Base-by-base conservation (phyloP, 2,329 filamentous ascomycete genomes). In the Fusarium armeniacum region DNA sequence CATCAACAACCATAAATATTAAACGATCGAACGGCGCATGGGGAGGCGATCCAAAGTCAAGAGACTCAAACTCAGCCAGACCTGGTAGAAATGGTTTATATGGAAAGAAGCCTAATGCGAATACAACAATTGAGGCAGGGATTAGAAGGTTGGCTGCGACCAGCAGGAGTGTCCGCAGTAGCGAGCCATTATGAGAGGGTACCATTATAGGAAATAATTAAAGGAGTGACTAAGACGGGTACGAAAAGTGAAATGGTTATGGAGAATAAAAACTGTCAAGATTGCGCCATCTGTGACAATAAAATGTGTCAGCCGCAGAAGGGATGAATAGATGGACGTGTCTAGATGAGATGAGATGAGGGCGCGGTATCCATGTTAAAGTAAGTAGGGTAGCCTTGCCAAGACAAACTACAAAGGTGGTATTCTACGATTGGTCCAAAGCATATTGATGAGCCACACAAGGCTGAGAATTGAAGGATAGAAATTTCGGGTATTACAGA, bases 1-100 rank as follows among this genome's bases (percentile, higher is more conserved):
- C 95, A 86, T 99, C 96, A 30, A 99, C 92, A 9, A 99, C 94
- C 95, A 99, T 98, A 79, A 99, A 98, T 56, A 99, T 85, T 55
- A 98, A 84, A 75, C 91, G 94, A 80, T 98, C 90, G 79, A 99
- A 99, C 0, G 91, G 89, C 35, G 92, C 86, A 50, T 84, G 80
- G 5, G 91, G 89, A 9, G 85, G 85, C 47, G 81, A 75, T 22
- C 83, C 89, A 81, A 86, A 84, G 47, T 84, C 81, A 30, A 87
- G 77, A 51, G 85, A 76, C 67, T 88, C 86, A 79, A 90, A 92
- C 67, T 86, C 83, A 12, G 96, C 94, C 47, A 97, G 83, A 6
- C 96, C 96, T 13, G 94, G 90, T 49, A 99, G 85, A 71, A 97
- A 91, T 4, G 96, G 94, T 77, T 99, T 99, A 81, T 98, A 98